phyloP scores from a whole-genome alignment of 179 eudicot genomes.

The Patellifolia procumbens region DNA sequence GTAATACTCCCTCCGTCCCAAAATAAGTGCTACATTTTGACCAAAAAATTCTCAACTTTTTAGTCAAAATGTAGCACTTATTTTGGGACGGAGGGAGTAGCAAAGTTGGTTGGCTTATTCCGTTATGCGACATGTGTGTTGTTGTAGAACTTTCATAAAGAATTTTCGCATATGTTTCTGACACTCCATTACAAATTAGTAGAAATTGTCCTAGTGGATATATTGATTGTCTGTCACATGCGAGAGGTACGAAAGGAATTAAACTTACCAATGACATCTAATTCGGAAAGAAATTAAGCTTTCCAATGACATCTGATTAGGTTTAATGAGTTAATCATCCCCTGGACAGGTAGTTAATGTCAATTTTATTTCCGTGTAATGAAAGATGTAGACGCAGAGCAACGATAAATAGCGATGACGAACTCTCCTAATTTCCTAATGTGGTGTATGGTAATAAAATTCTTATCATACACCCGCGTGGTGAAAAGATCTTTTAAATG shows the following conservation, averaged over 20 bases:
- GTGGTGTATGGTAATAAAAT: neutral
- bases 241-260: neutral
- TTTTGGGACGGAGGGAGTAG: too few relatives aligned
- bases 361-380: neutral
- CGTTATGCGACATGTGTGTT: neutral
- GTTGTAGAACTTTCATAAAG: constrained; percentile 4
- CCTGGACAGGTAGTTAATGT: neutral
- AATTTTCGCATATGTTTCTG: constrained; percentile 1
- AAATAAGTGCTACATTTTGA: too few relatives aligned
- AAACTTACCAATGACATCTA: neutral
- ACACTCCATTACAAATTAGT: neutral
- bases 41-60: too few relatives aligned
- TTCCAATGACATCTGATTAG: neutral
- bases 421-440: neutral
- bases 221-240: constrained; percentile 15
- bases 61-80: too few relatives aligned
- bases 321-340: neutral
- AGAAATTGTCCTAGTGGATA: neutral
- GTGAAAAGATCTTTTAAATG: too few relatives aligned
- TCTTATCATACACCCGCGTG: neutral
- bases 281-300: neutral
- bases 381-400: neutral
- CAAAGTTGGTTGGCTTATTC: constrained; percentile 4
- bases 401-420: neutral
- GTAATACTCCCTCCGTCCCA: too few relatives aligned